Base-by-base conservation (phyloP, 2,329 filamentous ascomycete species). In the Metarhizium guizhouense region DNA sequence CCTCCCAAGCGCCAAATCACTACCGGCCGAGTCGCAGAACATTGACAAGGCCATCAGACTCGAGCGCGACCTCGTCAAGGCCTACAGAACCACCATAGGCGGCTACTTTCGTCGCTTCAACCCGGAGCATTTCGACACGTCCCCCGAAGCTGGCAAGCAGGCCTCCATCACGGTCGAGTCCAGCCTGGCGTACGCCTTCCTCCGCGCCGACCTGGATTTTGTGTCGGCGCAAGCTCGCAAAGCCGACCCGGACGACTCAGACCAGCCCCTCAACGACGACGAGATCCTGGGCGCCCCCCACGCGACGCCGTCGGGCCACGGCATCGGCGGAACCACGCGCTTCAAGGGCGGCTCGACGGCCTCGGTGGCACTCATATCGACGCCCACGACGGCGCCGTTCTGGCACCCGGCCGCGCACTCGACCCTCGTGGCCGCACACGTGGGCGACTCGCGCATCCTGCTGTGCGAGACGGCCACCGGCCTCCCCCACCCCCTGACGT, bases 341-440 rank as follows among this genome's bases (percentile, higher is more conserved):
- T 97, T 97, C 76, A 89, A 92, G 66, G 94, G 94, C 58, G 94
- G 94, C 56, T 96, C 91, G 54, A 99, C 94, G 1, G 92, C 90
- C 47, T 95, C 90, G 18, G 76, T 96, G 18, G 92, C 86, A 1
- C 80, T 99, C 66, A 90, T 99, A 55, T 95, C 91, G 0, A 97
- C 94, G 0, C 91, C 93, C 0, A 95, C 90, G 0, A 86, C 92
- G 0, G 87, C 87, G 0, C 94, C 94, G 0, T 99, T 95, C 72
- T 99, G 94, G 94, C 90, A 97, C 65, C 94, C 94, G 0, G 83
- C 85, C 4, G 87, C 90, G 0, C 87, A 90, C 3, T 90, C 88
- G 0, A 95, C 91, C 0, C 74, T 99, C 40, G 74, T 96, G 16
- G 86, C 91, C 6, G 91, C 90, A 0, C 94, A 99, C 68, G 91